Base-by-base conservation (phyloP, 257 asterid genomes). In the Solanum clarkiae region DNA sequence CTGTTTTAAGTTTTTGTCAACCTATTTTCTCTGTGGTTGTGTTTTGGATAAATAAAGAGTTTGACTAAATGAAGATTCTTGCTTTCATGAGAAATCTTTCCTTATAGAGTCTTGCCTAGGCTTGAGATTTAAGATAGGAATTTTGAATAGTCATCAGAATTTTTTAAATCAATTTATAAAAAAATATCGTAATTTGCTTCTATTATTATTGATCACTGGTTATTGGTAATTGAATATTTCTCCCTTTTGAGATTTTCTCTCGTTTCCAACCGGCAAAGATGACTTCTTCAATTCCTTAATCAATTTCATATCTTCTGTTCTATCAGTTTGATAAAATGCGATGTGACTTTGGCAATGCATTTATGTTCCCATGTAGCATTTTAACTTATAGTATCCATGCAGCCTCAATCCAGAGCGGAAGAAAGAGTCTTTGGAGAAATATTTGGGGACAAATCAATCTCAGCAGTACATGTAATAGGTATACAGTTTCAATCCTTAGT, bases 371-470 rank as follows among this genome's bases (percentile, higher is more conserved):
- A 1, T 51, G 82, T 77, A 24, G 24, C 51, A 24, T 77, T 77
- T 51, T 82, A 47, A 83, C 42, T 17, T 20, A 68, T 74, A 36
- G 82, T 36, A n/a, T 18, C 24, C 87, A 81, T 91, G 93, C 97
- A 97, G 99, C 92, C 96, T 97, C 90, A 98, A 97, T 88, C 98
- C 94, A 4, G 99, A 94, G 90, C 98, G 81, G 82, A 94, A 93
- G 93, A 94, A 92, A 81, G 99, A 97, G 87, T 97, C 99, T 66
- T 84, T 89, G 90, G 96, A 95, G 84, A 97, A 97, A 92, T 94
- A 97, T 90, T 82, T 87, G 88, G 98, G 99, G 82, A 87, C 92
- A 75, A 85, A 87, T 77, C 94, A 92, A 68, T 86, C 93, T 82
- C 91, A 81, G 60, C 90, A 92, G 87, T 92, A 88, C 86, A 90